A percentile compares a stretch with the other conserved stretches of the same genome.
Evolutionary conservation across 768 basidiomycete genomes (phyloP).

Genomic region (Lactarius quietus): DNA sequence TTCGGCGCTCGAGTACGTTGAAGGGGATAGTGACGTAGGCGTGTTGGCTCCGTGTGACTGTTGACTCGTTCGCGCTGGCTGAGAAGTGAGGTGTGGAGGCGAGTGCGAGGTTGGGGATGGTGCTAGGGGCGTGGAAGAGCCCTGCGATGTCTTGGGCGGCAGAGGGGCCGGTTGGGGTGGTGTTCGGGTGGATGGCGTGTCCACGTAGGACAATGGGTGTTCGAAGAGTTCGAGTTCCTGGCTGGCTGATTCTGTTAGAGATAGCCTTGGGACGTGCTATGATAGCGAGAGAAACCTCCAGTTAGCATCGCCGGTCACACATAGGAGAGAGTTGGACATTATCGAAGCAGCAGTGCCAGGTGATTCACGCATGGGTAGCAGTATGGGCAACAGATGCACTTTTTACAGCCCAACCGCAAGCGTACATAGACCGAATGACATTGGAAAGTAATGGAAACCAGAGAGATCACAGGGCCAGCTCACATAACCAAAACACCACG

Average conservation of each 20-base stretch:
- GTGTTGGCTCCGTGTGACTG: too few species aligned
- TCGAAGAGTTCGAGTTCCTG: not conserved
- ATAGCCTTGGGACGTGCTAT: constrained; percentile 5
- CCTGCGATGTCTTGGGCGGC: constrained; percentile 3
- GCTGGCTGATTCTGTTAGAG: not conserved
- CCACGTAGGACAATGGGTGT: not conserved
- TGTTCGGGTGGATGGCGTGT: not conserved
- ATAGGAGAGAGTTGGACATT: too few species aligned
- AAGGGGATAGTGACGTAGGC: not conserved
- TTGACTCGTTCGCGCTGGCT: too few species aligned
- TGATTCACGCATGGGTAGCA: too few species aligned
- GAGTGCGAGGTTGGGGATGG: constrained; percentile 17
- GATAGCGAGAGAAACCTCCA: not conserved
- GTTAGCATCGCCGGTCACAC: constrained; percentile 9
- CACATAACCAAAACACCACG: too few species aligned
- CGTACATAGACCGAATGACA: too few species aligned
- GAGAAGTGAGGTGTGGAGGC: not conserved
- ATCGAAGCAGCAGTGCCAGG: too few species aligned
- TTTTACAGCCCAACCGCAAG: too few species aligned
- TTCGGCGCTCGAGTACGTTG: constrained; percentile 2
- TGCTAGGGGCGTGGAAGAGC: constrained; percentile 21
- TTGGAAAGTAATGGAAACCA: too few species aligned
- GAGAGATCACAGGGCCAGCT: too few species aligned
- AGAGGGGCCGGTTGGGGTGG: not conserved
- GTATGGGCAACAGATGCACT: too few species aligned